Base-by-base conservation (phyloP, 2,329 filamentous ascomycete species). In the Stagonosporopsis tanaceti region DNA sequence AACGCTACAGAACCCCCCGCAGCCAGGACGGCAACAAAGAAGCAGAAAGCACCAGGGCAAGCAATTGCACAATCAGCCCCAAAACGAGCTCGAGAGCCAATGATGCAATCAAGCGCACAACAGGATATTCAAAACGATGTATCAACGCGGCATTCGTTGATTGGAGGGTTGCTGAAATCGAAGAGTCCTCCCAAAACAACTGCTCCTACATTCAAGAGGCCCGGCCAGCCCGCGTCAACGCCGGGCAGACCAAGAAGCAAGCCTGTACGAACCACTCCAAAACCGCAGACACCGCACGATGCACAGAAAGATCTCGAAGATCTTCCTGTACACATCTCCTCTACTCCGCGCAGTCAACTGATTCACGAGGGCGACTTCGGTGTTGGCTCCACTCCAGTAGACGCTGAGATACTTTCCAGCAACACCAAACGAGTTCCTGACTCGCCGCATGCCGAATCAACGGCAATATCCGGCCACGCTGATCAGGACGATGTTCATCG, bases 351-450 rank as follows among this genome's bases (percentile, higher is more conserved):
- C 25, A 40, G 37, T 35, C 41, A 38, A 14, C 47, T 46, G 22
- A 41, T 47, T 8, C 52, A 59, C 12, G 50, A 50, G 1, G 46
- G 42, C 14, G 45, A 46, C 35, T 57, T 57, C 22, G 57, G 53
- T 30, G 1, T 57, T 15, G 57, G 38, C n/a, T 20, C 38, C 6
- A 52, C 35, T 48, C 28, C 24, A 24, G 37, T 39, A 17, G 53
- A 64, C 7, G 38, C 56, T 8, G 68, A 70, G 46, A 62, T 75
- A 12, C 58, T 79, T 11, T 78, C 77, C 1, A 79, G 77, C 64
- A 80, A 80, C 48, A 75, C 65, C 38, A 82, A 70, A 72, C 78
- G 57, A 63, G 66, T 70, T 64, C 80, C 69, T 74, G 78, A 61
- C 68, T 79, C 75, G 20, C 78, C 78, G 25, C 62, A 66, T 37